These are phyloP conservation scores for Paecilomyces sp. DNA, from an alignment of 2,329 filamentous ascomycete genomes.

Conservation along the genomic window DNA sequence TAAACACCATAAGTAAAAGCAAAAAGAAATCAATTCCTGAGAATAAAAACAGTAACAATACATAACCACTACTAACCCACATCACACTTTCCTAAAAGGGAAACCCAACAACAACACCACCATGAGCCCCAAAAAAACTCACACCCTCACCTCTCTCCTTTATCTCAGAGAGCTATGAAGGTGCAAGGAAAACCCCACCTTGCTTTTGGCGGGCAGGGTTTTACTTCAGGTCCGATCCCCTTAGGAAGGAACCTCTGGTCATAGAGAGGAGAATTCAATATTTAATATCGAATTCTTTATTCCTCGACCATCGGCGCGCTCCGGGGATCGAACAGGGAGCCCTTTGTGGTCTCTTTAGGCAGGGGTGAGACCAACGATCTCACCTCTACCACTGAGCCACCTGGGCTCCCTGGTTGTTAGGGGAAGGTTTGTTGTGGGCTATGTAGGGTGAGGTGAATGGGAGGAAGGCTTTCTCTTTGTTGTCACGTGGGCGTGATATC, in stretches of 20 bases:
- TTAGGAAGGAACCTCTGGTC: neutral
- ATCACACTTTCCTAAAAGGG: neutral
- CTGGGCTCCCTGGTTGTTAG: neutral
- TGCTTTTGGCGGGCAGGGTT: neutral
- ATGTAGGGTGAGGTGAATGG: neutral
- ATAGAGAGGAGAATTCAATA: neutral
- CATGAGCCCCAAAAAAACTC: neutral
- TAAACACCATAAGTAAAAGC: too few relatives aligned
- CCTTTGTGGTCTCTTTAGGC: neutral
- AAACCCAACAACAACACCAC: neutral
- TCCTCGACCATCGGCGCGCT: neutral
- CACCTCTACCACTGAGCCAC: neutral
- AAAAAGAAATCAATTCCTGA: too few relatives aligned
- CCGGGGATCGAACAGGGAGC: neutral
- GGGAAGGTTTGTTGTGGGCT: neutral
- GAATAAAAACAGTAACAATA: too few relatives aligned
- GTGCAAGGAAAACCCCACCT: neutral
- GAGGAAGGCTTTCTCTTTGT: neutral
- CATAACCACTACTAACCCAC: neutral
- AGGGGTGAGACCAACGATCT: neutral
- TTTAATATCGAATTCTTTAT: neutral
- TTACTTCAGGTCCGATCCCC: neutral
- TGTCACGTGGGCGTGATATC: neutral
- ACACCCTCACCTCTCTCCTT: neutral
- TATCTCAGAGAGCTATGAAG: neutral